Base-by-base conservation (phyloP, 2,329 filamentous ascomycete species). In the Fusarium duplospermum region DNA sequence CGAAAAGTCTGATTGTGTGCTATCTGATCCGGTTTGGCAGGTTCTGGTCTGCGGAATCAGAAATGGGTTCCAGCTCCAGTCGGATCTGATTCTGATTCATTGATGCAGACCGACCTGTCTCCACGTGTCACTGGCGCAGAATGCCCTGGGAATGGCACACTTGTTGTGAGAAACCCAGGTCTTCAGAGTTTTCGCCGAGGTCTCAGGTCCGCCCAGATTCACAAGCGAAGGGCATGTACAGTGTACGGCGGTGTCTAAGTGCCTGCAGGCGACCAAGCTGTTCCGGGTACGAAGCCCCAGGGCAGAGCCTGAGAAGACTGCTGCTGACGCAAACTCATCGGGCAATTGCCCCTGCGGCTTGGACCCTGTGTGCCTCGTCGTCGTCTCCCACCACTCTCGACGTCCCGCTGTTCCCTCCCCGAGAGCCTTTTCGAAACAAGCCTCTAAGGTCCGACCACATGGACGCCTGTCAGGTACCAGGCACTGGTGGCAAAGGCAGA, bases 381-480 rank as follows among this genome's bases (percentile, higher is more conserved):
- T 52, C 24, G 18, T 31, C 38, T 62, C 59, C 45, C 45, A 38
- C 71, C 62, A 66, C 60, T 24, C 27, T 52, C 47, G 47, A 52
- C 27, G 24, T 61, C 62, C 62, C 72, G 59, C 58, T 27, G 59
- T 29, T 52, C 18, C 24, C 45, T 61, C 45, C 47, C 27, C 27
- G 18, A 31, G 18, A 52, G 47, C 27, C 27, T 67, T 66, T 73
- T 76, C 59, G 70, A 75, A 75, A 73, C 75, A 78, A 77, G 72
- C 82, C 82, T 83, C 80, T 83, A 77, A 83, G 76, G 78, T 78
- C 76, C 72, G 73, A 78, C 82, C 83, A 84, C 81, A 83, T 84
- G 81, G 81, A 77, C 73, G 68, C 67, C 78, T 82, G 82, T 80
- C 82, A 85, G 84, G 84, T 81, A 85, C 84, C 82, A 82, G 82